Evolutionary conservation across 441 rosid genomes (phyloP).

Genomic region (Macaranga tanarius): DNA sequence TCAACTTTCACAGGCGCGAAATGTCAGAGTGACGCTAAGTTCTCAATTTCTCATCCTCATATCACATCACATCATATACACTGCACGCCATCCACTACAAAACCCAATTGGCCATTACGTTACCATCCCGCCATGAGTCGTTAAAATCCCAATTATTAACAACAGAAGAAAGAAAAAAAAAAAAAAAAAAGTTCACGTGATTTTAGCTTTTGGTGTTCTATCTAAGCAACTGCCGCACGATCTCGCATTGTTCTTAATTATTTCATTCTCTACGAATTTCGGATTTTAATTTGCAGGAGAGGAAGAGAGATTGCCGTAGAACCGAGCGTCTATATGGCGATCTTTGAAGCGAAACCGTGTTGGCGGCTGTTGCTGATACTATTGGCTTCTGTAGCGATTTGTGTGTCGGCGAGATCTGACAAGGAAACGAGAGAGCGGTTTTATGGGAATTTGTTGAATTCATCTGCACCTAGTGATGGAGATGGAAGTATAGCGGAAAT

Average conservation of each 20-base stretch:
- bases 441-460: conserved; percentile 79
- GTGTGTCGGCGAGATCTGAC: conserved; percentile 69
- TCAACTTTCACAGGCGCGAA: conserved; percentile 12
- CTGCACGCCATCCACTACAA: background rate
- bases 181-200: background rate
- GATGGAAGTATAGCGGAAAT: conserved; percentile 87
- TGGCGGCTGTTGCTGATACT: conserved; percentile 25
- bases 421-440: conserved; percentile 77
- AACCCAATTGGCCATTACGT: background rate
- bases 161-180: background rate
- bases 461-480: conserved; percentile 55
- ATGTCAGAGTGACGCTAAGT: background rate
- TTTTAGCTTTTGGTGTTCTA: conserved; percentile 2
- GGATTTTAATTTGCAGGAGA: conserved; percentile 1
- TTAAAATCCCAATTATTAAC: background rate
- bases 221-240: background rate
- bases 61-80: background rate
- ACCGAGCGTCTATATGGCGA: conserved; percentile 24
- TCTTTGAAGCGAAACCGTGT: conserved; percentile 24
- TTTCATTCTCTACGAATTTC: background rate
- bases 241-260: background rate
- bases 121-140: conserved; percentile 10
- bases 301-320: conserved; percentile 6
- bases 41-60: too few relatives aligned
- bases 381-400: conserved; percentile 26